These are phyloP conservation scores for Melocanna baccifera DNA, from an alignment of 176 grass and related monocot genomes.

Conservation along the genomic window DNA sequence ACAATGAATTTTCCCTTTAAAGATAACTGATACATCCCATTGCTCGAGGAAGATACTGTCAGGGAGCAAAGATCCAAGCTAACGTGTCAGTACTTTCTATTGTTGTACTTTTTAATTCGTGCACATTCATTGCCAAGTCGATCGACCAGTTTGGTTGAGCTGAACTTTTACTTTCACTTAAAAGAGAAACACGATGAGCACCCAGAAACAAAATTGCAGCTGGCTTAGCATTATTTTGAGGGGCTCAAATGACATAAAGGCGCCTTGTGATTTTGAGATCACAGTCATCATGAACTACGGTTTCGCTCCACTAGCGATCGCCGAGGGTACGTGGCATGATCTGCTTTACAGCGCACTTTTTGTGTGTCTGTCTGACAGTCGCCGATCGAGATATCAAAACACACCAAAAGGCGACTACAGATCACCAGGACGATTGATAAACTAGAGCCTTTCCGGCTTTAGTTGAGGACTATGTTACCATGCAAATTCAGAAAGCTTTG, in stretches of 20 bases:
- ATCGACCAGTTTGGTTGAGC: background rate
- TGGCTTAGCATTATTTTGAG: constrained; percentile 17
- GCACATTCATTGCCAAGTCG: background rate
- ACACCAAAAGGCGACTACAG: constrained; percentile 5
- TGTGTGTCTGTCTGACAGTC: background rate
- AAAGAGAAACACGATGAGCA: background rate
- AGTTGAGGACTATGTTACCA: background rate
- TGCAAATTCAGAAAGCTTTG: background rate
- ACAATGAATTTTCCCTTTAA: too few relatives aligned
- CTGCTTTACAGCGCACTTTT: constrained; percentile 40
- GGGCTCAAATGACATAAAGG: constrained; percentile 4
- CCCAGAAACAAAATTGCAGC: constrained; percentile 22
- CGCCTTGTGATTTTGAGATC: constrained; percentile 13
- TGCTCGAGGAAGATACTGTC: background rate
- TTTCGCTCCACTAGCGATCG: background rate
- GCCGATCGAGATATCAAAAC: background rate
- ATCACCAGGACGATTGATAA: background rate
- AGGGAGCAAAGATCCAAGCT: background rate
- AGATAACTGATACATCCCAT: background rate
- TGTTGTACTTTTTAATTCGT: background rate
- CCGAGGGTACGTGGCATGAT: constrained; percentile 15
- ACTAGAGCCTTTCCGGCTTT: constrained; percentile 22
- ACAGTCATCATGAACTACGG: constrained; percentile 29
- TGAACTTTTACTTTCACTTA: background rate
- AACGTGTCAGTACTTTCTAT: background rate